phyloP scores from a whole-genome alignment of 2,329 filamentous ascomycete genomes.

The Stenocarpella maydis region DNA sequence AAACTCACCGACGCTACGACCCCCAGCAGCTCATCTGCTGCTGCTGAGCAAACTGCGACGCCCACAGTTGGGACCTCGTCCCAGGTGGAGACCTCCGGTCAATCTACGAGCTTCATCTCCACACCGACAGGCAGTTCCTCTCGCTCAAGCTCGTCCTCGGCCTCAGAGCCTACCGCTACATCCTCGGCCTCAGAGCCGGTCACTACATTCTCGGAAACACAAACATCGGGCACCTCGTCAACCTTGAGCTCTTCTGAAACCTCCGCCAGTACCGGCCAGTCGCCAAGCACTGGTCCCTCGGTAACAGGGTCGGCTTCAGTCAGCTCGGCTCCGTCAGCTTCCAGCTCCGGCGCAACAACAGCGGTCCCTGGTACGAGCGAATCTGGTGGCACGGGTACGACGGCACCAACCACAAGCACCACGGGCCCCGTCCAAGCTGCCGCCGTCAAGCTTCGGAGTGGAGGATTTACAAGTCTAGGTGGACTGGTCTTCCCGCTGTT shows the following conservation, averaged over 20 bases:
- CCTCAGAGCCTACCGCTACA: not conserved
- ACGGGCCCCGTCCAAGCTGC: constrained; percentile 12
- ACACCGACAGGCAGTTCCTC: constrained; percentile 11
- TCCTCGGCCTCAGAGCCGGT: constrained; percentile 3
- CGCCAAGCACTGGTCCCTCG: constrained; percentile 24
- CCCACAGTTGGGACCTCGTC: constrained; percentile 33
- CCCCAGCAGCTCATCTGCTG: constrained; percentile 36
- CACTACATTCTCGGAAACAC: not conserved
- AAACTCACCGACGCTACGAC: constrained; percentile 29
- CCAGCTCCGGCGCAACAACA: constrained; percentile 3
- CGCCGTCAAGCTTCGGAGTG: constrained; percentile 1
- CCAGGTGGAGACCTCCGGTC: constrained; percentile 30
- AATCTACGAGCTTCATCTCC: constrained; percentile 33
- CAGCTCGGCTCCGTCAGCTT: constrained; percentile 5
- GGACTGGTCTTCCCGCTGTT: constrained; percentile 26
- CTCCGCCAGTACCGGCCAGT: constrained; percentile 26
- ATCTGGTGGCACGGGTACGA: not conserved
- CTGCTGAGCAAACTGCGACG: constrained; percentile 33
- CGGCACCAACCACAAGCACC: constrained; percentile 7
- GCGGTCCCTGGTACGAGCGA: constrained; percentile 6
- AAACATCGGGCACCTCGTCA: constrained; percentile 16
- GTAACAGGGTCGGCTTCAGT: constrained; percentile 17
- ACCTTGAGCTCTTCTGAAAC: constrained; percentile 7
- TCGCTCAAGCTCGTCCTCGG: not conserved
- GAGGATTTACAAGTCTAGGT: constrained; percentile 16